These are phyloP conservation scores for Chlorella sorokiniana DNA, from an alignment of 139 green algal genomes.

Conservation along the genomic window DNA sequence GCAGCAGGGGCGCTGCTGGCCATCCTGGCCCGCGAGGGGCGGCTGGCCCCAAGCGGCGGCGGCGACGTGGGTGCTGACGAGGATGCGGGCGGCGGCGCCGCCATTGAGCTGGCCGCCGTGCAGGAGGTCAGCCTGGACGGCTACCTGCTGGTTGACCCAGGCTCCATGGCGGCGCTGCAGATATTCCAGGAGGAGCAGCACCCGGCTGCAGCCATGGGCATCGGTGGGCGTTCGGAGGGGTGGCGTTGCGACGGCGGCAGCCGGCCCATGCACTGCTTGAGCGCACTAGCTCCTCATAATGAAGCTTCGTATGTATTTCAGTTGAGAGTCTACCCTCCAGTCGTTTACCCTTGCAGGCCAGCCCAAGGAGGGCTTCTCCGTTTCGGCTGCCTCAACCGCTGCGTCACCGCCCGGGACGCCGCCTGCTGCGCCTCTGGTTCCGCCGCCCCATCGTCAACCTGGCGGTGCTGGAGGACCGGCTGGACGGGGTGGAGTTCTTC, in stretches of 20 bases:
- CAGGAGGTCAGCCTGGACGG: conserved; percentile 48
- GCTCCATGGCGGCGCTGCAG: conserved; percentile 62
- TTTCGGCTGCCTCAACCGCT: conserved; percentile 83
- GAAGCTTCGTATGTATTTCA: neutral
- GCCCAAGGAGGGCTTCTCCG: conserved; percentile 88
- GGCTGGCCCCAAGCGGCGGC: conserved; percentile 16
- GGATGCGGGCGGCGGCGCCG: neutral
- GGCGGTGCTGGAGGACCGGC: conserved; percentile 59
- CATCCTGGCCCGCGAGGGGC: conserved; percentile 47
- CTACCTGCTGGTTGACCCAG: conserved; percentile 63
- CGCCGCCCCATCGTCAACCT: conserved; percentile 80
- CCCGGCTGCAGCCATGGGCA: conserved; percentile 82
- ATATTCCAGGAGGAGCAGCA: conserved; percentile 82
- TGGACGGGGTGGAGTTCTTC: conserved; percentile 68
- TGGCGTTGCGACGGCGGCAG: neutral
- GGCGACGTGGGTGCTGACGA: neutral
- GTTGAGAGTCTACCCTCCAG: neutral
- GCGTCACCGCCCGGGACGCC: conserved; percentile 61
- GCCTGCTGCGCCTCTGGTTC: conserved; percentile 80
- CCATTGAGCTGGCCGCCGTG: conserved; percentile 29
- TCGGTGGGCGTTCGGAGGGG: conserved; percentile 50
- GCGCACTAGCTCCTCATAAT: no score
- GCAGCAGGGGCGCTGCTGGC: conserved; percentile 64
- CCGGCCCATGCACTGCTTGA: neutral
- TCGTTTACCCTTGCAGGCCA: neutral